A percentile compares a stretch with the other conserved stretches of the same genome.
Evolutionary conservation across 2,329 filamentous ascomycete genomes (phyloP).

Genomic region (Proliferodiscus dingleyae): DNA sequence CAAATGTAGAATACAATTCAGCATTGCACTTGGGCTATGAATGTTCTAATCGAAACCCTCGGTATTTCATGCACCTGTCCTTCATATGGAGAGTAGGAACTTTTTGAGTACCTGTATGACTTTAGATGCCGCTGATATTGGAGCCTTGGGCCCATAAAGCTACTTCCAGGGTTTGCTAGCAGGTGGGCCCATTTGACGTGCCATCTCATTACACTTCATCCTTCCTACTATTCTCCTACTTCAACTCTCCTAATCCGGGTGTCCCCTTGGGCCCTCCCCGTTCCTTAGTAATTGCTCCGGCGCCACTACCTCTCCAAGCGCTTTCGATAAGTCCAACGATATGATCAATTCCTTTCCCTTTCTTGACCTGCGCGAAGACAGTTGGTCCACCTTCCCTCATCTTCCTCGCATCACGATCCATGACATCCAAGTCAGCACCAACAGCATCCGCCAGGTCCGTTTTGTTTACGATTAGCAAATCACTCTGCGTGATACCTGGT

Average conservation of each 20-base stretch:
- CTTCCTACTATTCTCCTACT: too few species aligned
- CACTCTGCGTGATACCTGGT: constrained; percentile 93
- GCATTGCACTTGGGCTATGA: too few species aligned
- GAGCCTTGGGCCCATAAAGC: too few species aligned
- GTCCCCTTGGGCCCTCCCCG: constrained; percentile 55
- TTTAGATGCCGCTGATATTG: too few species aligned
- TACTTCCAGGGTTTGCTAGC: too few species aligned
- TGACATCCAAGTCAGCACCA: constrained; percentile 83
- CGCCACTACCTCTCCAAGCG: constrained; percentile 88
- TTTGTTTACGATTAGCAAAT: constrained; percentile 93
- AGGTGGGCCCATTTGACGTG: too few species aligned
- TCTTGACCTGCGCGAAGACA: constrained; percentile 96
- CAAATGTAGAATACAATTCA: too few species aligned
- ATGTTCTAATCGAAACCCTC: too few species aligned
- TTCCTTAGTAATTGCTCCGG: constrained; percentile 53
- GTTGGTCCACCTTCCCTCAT: constrained; percentile 95
- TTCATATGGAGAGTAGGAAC: too few species aligned
- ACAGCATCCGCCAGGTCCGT: constrained; percentile 88
- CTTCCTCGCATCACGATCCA: constrained; percentile 91
- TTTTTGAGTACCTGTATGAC: too few species aligned
- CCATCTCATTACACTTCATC: too few species aligned
- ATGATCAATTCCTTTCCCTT: constrained; percentile 75
- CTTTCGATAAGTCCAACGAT: constrained; percentile 85
- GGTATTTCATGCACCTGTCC: too few species aligned
- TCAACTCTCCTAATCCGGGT: constrained; percentile 47